Base-by-base conservation (phyloP, 2,329 filamentous ascomycete species). In the Ceratocystis papillata region DNA sequence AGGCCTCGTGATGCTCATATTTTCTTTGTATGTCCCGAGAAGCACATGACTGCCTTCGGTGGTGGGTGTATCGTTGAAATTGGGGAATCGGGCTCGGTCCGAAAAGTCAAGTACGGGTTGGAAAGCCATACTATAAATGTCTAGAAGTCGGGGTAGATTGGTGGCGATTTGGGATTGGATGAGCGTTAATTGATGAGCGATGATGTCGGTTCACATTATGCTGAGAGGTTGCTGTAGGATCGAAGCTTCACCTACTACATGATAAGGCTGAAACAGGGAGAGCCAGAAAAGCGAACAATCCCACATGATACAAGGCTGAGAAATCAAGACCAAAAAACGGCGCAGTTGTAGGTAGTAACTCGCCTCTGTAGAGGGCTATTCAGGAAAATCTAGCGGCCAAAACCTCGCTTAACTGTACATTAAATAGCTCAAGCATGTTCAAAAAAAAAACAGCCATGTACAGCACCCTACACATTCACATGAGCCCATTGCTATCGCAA, bases 1-100 rank as follows among this genome's bases (percentile, higher is more conserved):
- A 5, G 79, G 79, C 69, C 80, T 77, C 22, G 75, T 80, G 69
- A 81, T 79, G 50, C 79, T 78, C 72, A 77, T 77, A 72, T 80
- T 74, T 68, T 80, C 74, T 67, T 77, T 77, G 65, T 80, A 73
- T 66, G 79, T 75, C 48, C 76, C 78, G 12, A 81, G 73, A 62
- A 70, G 59, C 63, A 48, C 59, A 62, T 65, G 53, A 61, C 60
- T n/a, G 25, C 62, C 46, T 37, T 65, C 62, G 41, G 65, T 41
- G 3, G 64, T 66, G 33, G 74, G 75, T 60, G 75, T 70, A 65
- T 70, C 67, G 66, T 62, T 45, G 62, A 77, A 77, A 15, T 73
- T 69, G 10, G 76, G 76, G 71, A 77, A 78, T 65, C 70, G 66
- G 3, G 67, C 33, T 4, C 68, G 68, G 71, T 75, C 70, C 61